Evolutionary conservation across 1,284 basidiomycete genomes (phyloP).

Genomic region (Rhodotorula sp.): DNA sequence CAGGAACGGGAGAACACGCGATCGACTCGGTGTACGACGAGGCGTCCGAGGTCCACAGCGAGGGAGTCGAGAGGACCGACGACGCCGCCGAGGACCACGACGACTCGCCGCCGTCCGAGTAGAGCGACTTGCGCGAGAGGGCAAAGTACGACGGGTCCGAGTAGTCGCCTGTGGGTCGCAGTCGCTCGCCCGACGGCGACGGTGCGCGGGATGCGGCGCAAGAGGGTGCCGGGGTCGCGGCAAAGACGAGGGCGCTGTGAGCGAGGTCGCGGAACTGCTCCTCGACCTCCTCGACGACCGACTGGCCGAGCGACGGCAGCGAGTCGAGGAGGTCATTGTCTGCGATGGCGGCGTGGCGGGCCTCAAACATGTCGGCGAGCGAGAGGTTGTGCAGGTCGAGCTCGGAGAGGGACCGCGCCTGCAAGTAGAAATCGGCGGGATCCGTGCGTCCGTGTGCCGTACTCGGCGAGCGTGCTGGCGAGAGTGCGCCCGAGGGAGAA

Average conservation of each 20-base stretch:
- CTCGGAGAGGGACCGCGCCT: conserved; percentile 5
- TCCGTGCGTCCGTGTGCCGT: neutral
- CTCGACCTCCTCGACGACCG: conserved; percentile 23
- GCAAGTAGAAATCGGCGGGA: conserved; percentile 6
- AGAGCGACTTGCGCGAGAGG: conserved; percentile 7
- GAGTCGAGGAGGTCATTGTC: conserved; percentile 26
- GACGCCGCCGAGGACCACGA: neutral
- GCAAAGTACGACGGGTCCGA: conserved; percentile 23
- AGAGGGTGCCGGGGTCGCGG: conserved; percentile 4
- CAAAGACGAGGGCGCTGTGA: conserved; percentile 6
- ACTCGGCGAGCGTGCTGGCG: neutral
- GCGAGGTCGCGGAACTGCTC: conserved; percentile 6
- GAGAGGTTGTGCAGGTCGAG: conserved; percentile 8
- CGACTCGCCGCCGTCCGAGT: conserved; percentile 10
- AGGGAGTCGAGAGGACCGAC: conserved; percentile 5
- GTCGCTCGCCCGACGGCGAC: neutral
- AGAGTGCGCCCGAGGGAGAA: neutral
- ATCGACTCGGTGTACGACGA: conserved; percentile 3
- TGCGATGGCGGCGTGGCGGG: neutral
- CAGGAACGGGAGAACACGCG: neutral
- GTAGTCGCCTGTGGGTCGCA: conserved; percentile 3
- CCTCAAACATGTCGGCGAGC: conserved; percentile 4
- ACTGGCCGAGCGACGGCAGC: conserved; percentile 9
- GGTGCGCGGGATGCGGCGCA: neutral
- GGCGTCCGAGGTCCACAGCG: neutral